Conservation (phyloP, 306 rosid species). For the Geum urbanum region DNA sequence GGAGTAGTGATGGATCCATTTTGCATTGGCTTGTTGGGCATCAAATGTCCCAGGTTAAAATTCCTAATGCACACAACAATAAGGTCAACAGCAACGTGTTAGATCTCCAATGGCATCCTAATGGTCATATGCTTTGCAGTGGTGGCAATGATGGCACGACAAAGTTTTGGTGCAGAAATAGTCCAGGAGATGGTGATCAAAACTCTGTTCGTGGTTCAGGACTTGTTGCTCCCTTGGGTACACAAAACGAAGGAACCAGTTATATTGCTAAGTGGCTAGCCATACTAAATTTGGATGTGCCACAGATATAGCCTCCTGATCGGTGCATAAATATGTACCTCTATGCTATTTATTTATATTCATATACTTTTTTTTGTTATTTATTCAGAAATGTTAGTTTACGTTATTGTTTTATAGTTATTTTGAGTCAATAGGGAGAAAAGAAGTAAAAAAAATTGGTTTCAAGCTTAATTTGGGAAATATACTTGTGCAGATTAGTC, state of each 20-base stretch:
- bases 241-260: not conserved
- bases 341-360: no score
- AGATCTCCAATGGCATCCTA: conserved; percentile 99
- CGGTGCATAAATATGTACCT: no score
- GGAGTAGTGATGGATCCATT: conserved; percentile 91
- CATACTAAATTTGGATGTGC: no score
- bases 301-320: no score
- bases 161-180: conserved; percentile 90
- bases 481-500: no score
- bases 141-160: conserved; percentile 98
- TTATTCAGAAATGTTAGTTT: no score
- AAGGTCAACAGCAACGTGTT: conserved; percentile 85
- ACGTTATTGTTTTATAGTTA: no score
- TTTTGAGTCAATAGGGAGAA: no score
- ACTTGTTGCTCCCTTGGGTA: no score
- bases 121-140: conserved; percentile 97
- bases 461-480: no score
- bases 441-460: no score
- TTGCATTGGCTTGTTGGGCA: conserved; percentile 99
- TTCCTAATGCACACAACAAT: conserved; percentile 76
- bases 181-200: conserved; percentile 92
- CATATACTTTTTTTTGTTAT: no score
- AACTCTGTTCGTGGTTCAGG: conserved; percentile 40
- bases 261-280: not conserved
- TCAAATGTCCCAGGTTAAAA: conserved; percentile 84